Conservation (phyloP, 1,139 yeast genomes). For the Nematodospora anomalae region DNA sequence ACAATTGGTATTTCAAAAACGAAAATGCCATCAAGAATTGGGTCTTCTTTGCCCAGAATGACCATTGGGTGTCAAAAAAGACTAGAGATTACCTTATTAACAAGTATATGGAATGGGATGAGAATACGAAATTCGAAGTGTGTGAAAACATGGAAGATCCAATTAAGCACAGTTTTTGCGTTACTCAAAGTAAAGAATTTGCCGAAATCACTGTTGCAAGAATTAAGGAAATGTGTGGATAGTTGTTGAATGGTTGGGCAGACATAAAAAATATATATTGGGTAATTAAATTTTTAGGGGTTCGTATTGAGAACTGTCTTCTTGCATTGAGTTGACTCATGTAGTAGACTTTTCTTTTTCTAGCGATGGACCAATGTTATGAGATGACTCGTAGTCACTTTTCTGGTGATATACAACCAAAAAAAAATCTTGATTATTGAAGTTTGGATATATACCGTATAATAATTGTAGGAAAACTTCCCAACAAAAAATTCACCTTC, state of each 20-base stretch:
- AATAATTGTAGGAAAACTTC: no score
- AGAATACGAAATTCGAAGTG: slow-evolving; percentile 34
- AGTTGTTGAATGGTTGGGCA: neutral
- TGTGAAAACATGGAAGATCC: slow-evolving; percentile 28
- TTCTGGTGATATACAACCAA: no score
- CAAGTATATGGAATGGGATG: slow-evolving; percentile 31
- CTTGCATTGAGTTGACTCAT: no score
- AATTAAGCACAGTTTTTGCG: slow-evolving; percentile 59
- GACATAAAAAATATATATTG: no score
- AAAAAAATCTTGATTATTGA: no score
- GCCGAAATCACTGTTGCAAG: slow-evolving; percentile 39
- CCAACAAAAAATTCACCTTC: no score
- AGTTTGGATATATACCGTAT: no score
- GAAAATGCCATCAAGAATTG: slow-evolving; percentile 35
- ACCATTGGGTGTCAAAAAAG: slow-evolving; percentile 60
- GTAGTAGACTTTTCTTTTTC: no score
- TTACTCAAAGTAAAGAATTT: slow-evolving; percentile 52
- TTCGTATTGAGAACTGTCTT: no score
- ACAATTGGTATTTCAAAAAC: slow-evolving; percentile 50
- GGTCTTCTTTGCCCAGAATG: slow-evolving; percentile 56
- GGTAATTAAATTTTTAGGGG: no score
- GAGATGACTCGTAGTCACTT: no score
- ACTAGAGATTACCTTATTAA: slow-evolving; percentile 44
- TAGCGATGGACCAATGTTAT: no score
- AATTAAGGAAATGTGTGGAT: slow-evolving; percentile 10